Conservation (phyloP, 2,329 filamentous ascomycete species). For the Claviceps monticola region DNA sequence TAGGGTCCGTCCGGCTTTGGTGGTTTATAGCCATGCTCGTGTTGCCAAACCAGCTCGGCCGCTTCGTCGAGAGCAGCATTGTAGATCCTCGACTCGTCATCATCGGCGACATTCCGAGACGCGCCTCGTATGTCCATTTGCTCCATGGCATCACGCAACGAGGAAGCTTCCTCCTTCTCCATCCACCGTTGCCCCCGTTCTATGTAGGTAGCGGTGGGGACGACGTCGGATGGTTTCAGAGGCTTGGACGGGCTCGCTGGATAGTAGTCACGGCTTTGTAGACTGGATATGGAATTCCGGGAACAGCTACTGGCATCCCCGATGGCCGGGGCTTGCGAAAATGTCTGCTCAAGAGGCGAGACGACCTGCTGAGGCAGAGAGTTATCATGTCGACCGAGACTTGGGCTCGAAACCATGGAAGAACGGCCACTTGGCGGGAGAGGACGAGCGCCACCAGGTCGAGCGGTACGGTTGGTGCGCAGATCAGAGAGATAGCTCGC, state of each 20-base stretch:
- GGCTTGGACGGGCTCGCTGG: slow-evolving; percentile 28
- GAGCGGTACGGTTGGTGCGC: slow-evolving; percentile 50
- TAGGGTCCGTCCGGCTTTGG: slow-evolving; percentile 46
- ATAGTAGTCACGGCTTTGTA: slow-evolving; percentile 38
- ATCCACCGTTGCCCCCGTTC: slow-evolving; percentile 65
- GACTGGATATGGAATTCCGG: slow-evolving; percentile 32
- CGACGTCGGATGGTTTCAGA: slow-evolving; percentile 44
- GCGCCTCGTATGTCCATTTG: slow-evolving; percentile 48
- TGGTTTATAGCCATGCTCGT: slow-evolving; percentile 42
- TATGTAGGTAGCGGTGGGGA: slow-evolving; percentile 55
- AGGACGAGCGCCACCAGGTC: slow-evolving; percentile 60
- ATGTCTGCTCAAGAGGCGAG: slow-evolving; percentile 13
- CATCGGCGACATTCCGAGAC: slow-evolving; percentile 18
- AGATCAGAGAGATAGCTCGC: slow-evolving; percentile 59
- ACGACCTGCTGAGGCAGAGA: slow-evolving; percentile 15
- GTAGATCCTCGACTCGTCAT: slow-evolving; percentile 51
- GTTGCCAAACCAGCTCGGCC: slow-evolving; percentile 64
- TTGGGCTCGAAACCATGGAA: slow-evolving; percentile 16
- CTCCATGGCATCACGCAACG: slow-evolving; percentile 57
- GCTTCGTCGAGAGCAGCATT: slow-evolving; percentile 62
- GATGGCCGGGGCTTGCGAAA: slow-evolving; percentile 25
- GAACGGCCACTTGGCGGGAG: slow-evolving; percentile 27
- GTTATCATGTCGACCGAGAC: slow-evolving; percentile 18
- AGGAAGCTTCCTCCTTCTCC: slow-evolving; percentile 64
- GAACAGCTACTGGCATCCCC: slow-evolving; percentile 32